Conservation (phyloP, 2,329 filamentous ascomycete species). For the Trichoderma afroharzianum region DNA sequence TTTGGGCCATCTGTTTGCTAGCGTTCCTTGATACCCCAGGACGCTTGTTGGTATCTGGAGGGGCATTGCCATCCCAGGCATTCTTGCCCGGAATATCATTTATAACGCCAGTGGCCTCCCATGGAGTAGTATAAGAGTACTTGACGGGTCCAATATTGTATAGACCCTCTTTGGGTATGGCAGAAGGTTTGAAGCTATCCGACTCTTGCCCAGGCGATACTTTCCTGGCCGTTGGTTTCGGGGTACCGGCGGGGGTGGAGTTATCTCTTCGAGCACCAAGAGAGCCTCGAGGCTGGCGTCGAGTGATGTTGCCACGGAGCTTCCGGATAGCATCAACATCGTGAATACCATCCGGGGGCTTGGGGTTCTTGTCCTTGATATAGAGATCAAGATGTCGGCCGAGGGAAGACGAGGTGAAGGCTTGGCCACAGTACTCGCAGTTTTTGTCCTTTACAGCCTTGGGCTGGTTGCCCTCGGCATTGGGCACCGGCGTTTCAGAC, state of each 20-base stretch:
- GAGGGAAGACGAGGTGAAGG: conserved; percentile 90
- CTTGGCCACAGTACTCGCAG: conserved; percentile 83
- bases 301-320: conserved; percentile 79
- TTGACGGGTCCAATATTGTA: conserved; percentile 51
- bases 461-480: conserved; percentile 38
- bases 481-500: conserved; percentile 32
- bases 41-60: conserved; percentile 35
- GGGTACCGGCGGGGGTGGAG: conserved; percentile 56
- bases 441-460: conserved; percentile 74
- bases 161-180: conserved; percentile 41
- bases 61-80: conserved; percentile 31
- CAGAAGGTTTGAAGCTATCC: conserved; percentile 35
- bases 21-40: conserved; percentile 39
- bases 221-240: conserved; percentile 39
- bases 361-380: conserved; percentile 90
- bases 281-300: conserved; percentile 72
- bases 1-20: conserved; percentile 53
- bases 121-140: conserved; percentile 56
- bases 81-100: conserved; percentile 60
- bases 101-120: conserved; percentile 75
- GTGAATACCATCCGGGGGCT: conserved; percentile 80
- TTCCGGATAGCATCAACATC: conserved; percentile 85
- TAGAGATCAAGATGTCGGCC: conserved; percentile 92
- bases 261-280: conserved; percentile 54
- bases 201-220: conserved; percentile 40